These are phyloP conservation scores for Xylariaceae sp. DNA, from an alignment of 2,329 filamentous ascomycete species.

Conservation along the genomic window DNA sequence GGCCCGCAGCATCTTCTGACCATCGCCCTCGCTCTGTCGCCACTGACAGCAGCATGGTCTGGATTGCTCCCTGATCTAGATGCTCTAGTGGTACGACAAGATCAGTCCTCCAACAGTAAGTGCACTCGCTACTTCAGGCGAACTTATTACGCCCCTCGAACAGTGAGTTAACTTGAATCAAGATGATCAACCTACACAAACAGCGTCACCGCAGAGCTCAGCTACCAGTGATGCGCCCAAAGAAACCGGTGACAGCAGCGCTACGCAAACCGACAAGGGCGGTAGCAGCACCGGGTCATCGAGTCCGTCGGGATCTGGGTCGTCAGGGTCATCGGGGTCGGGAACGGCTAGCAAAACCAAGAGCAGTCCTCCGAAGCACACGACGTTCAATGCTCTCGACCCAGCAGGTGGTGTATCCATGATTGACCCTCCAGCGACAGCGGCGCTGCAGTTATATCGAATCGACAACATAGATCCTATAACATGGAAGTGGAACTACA, in stretches of 20 bases:
- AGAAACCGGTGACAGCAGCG: constrained; percentile 5
- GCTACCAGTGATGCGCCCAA: background rate
- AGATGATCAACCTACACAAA: constrained; percentile 5
- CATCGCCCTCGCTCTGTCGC: constrained; percentile 47
- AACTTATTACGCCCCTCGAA: background rate
- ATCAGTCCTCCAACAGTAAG: constrained; percentile 31
- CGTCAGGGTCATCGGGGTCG: constrained; percentile 31
- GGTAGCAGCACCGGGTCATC: constrained; percentile 22
- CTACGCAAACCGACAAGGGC: constrained; percentile 7
- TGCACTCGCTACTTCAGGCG: constrained; percentile 1
- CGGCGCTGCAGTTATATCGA: constrained; percentile 49
- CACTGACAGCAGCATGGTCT: constrained; percentile 51
- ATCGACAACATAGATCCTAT: constrained; percentile 48
- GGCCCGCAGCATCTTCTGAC: constrained; percentile 43
- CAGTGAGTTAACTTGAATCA: background rate
- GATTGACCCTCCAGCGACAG: constrained; percentile 44
- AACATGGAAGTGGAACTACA: constrained; percentile 63
- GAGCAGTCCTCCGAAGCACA: constrained; percentile 32
- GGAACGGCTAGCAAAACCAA: constrained; percentile 31
- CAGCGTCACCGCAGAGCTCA: constrained; percentile 8
- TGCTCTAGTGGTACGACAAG: constrained; percentile 46
- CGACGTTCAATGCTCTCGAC: constrained; percentile 40
- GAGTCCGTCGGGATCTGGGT: constrained; percentile 9
- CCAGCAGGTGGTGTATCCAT: constrained; percentile 49
- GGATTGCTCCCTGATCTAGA: constrained; percentile 50